These are phyloP conservation scores for Thelephora ganbajun DNA, from an alignment of 768 basidiomycete genomes.

Conservation along the genomic window DNA sequence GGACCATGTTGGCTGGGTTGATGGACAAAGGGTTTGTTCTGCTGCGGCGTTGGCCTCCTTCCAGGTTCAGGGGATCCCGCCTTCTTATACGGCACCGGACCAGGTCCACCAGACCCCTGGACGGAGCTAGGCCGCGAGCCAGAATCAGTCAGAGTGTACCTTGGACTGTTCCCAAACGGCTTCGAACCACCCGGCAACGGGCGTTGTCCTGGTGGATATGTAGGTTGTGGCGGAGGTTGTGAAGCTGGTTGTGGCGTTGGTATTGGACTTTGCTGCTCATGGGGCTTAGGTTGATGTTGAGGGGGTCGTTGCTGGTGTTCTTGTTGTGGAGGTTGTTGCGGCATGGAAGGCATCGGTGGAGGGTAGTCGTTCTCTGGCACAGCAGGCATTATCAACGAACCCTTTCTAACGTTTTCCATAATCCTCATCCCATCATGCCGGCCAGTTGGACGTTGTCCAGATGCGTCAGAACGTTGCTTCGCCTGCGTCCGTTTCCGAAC, in stretches of 20 bases:
- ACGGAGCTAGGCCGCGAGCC: slow-evolving; percentile 8
- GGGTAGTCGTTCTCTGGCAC: not conserved
- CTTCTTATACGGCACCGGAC: too few species aligned
- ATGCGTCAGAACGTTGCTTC: slow-evolving; percentile 37
- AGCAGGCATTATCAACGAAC: slow-evolving; percentile 19
- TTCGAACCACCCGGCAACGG: slow-evolving; percentile 2
- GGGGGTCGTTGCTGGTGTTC: not conserved
- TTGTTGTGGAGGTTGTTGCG: not conserved
- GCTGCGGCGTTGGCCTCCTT: too few species aligned
- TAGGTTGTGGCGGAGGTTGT: not conserved
- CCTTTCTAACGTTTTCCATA: slow-evolving; percentile 41
- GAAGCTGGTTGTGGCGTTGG: not conserved
- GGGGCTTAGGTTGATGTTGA: not conserved
- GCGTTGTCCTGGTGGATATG: not conserved
- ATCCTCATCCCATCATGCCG: slow-evolving; percentile 17
- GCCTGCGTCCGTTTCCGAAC: slow-evolving; percentile 72
- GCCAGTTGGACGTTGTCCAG: slow-evolving; percentile 7
- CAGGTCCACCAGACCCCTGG: too few species aligned
- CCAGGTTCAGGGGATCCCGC: too few species aligned
- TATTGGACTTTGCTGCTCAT: not conserved
- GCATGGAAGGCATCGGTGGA: not conserved
- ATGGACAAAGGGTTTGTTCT: too few species aligned
- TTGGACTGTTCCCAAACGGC: slow-evolving; percentile 24
- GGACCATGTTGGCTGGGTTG: not conserved
- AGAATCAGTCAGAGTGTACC: slow-evolving; percentile 35